Base-by-base conservation (phyloP, 73 alveolate species). In the Tetrahymena thermophila region DNA sequence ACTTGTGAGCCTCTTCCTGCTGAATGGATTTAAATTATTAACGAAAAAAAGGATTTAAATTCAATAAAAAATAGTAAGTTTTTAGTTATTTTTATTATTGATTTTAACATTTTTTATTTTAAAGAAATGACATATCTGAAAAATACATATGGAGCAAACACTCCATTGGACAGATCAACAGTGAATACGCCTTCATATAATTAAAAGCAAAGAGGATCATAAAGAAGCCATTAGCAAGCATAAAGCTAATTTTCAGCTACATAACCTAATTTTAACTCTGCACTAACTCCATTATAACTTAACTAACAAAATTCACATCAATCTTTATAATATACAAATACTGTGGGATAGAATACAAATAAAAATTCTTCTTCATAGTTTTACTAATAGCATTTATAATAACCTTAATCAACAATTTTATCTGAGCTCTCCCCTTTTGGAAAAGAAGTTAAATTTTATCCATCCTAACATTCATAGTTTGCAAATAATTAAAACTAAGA, bases 1-100 rank as follows among this genome's bases (percentile, higher is more conserved):
- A 95, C 97, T n/a, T 95, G 97, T 89, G 97, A 95, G 84, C 97
- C 97, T n/a, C 94, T 95, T 35, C 97, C 97, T 50, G 97, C 97
- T 34, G 97, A 95, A 95, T 95, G 97, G 97, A 95, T 95, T 93
- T 50, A 94, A 35, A 95, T 89, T 43, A 44, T 95, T 34, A 95
- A 95, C 89, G 56, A 89, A 34, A 95, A 95, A 55, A 95, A 95
- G 19, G 97, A 95, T 93, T 37, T 89, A 55, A 94, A 85, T 34
- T 34, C 35, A 10, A 28, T 34, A 38, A 93, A 35, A 93, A 43
- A 43, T 34, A 89, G 85, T 42, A 85, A 71, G n/a, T 71, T 31
- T 71, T 56, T 23, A 55, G 37, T 25, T 71, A 19, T 28, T n/a
- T 28, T n/a, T 31, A 71, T 71, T 14, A 23, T 25, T 1, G 42